These are phyloP conservation scores for Solanum ossicruentum DNA, from an alignment of 257 asterid genomes.

Conservation along the genomic window DNA sequence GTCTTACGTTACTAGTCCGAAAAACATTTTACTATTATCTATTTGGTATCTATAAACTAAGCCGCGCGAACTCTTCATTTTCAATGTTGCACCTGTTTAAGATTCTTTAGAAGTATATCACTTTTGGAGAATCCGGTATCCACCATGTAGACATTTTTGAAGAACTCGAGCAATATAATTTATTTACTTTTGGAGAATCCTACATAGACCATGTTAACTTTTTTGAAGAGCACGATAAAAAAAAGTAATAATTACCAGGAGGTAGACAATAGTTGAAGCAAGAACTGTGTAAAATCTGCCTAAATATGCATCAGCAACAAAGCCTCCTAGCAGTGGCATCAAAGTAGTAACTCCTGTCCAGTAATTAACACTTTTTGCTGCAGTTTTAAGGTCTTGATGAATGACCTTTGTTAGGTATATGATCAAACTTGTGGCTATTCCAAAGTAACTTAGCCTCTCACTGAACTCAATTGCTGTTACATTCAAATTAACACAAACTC, in stretches of 20 bases:
- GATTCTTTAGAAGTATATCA: too few species aligned
- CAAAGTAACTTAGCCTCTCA: conserved; percentile 84
- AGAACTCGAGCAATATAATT: too few species aligned
- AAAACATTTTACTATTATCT: background rate
- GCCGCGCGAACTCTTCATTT: too few species aligned
- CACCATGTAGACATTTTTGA: too few species aligned
- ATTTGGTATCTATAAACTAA: background rate
- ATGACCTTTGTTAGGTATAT: conserved; percentile 73
- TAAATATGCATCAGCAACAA: conserved; percentile 72
- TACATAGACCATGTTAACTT: too few species aligned
- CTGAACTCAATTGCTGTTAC: background rate
- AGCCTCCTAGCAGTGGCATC: conserved; percentile 88
- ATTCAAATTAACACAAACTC: conserved; percentile 40
- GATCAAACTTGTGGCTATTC: conserved; percentile 62
- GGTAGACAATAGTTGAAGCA: conserved; percentile 44
- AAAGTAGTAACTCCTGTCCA: conserved; percentile 81
- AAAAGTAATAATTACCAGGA: conserved; percentile 30
- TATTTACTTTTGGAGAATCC: too few species aligned
- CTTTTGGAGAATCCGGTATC: too few species aligned
- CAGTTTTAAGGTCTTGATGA: conserved; percentile 60
- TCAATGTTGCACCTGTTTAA: too few species aligned
- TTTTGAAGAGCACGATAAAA: too few species aligned
- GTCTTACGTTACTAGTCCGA: background rate
- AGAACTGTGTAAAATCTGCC: conserved; percentile 80
- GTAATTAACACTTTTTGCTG: conserved; percentile 60